Conservation (phyloP, 2,329 filamentous ascomycete species). For the Metarhizium humberi region DNA sequence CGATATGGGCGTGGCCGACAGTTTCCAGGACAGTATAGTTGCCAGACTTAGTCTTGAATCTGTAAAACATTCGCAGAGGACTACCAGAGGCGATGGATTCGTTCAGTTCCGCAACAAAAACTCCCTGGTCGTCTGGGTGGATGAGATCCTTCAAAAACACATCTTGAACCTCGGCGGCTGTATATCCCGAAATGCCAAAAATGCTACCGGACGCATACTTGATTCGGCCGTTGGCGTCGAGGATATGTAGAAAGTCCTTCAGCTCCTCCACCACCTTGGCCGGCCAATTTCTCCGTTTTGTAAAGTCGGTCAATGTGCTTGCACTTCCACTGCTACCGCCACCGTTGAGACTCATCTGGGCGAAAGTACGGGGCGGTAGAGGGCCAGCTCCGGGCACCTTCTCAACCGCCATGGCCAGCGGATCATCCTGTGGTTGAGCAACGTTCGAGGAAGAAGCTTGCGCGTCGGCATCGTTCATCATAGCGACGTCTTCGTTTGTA, state of each 20-base stretch:
- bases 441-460: conserved; percentile 18
- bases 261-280: conserved; percentile 84
- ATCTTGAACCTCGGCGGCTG: conserved; percentile 59
- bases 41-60: conserved; percentile 66
- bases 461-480: conserved; percentile 10
- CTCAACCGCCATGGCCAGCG: conserved; percentile 24
- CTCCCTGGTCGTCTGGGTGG: conserved; percentile 73
- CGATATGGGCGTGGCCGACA: conserved; percentile 86
- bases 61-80: conserved; percentile 74
- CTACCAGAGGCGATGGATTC: conserved; percentile 79
- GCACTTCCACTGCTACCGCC: conserved; percentile 9
- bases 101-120: conserved; percentile 82
- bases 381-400: conserved; percentile 32
- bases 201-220: conserved; percentile 79
- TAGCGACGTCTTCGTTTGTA: conserved; percentile 9
- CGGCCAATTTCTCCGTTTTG: conserved; percentile 66
- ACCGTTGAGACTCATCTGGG: conserved; percentile 21
- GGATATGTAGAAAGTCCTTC: conserved; percentile 78
- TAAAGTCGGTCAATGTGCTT: conserved; percentile 47
- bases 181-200: conserved; percentile 65
- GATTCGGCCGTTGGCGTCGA: conserved; percentile 76
- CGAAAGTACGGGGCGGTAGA: conserved; percentile 29
- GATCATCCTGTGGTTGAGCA: conserved; percentile 19
- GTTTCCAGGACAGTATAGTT: conserved; percentile 76
- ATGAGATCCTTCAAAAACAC: conserved; percentile 73